A percentile compares a stretch with the other conserved stretches of the same genome.
Evolutionary conservation across 2,329 filamentous ascomycete genomes (phyloP).

Genomic region (Phialophora verrucosa): DNA sequence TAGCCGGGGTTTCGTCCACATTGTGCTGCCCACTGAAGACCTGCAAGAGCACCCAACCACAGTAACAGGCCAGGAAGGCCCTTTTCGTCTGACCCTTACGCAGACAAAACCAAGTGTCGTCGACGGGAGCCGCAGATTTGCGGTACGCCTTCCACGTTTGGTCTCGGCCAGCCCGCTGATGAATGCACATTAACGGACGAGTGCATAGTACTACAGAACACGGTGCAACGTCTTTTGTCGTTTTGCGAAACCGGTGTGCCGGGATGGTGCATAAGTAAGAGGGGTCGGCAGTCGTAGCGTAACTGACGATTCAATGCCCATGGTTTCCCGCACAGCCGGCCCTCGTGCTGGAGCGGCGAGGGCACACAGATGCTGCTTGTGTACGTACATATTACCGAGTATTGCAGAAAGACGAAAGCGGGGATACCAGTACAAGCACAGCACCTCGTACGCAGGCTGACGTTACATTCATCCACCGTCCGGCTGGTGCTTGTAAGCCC

Average conservation of each 20-base stretch:
- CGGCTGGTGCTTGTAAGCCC: too few species aligned
- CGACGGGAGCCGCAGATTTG: neutral
- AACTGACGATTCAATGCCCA: constrained; percentile 8
- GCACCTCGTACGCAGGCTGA: neutral
- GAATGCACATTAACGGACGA: neutral
- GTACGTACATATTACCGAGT: neutral
- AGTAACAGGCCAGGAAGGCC: neutral
- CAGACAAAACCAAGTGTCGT: neutral
- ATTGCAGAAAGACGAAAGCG: constrained; percentile 4
- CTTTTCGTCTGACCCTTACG: neutral
- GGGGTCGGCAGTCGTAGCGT: neutral
- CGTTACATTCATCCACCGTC: neutral
- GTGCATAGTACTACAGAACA: too few species aligned
- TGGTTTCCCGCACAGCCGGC: too few species aligned
- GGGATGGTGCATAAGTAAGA: constrained; percentile 4
- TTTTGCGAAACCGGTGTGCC: constrained; percentile 15
- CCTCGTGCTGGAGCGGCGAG: neutral
- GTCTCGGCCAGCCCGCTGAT: neutral
- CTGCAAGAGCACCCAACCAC: too few species aligned
- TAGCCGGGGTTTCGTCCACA: neutral
- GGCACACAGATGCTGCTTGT: too few species aligned
- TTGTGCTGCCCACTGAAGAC: too few species aligned
- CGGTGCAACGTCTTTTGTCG: neutral
- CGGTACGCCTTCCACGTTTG: constrained; percentile 7
- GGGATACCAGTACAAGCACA: neutral